These are phyloP conservation scores for Hymenoscyphus scutula DNA, from an alignment of 2,329 filamentous ascomycete genomes.

Conservation along the genomic window DNA sequence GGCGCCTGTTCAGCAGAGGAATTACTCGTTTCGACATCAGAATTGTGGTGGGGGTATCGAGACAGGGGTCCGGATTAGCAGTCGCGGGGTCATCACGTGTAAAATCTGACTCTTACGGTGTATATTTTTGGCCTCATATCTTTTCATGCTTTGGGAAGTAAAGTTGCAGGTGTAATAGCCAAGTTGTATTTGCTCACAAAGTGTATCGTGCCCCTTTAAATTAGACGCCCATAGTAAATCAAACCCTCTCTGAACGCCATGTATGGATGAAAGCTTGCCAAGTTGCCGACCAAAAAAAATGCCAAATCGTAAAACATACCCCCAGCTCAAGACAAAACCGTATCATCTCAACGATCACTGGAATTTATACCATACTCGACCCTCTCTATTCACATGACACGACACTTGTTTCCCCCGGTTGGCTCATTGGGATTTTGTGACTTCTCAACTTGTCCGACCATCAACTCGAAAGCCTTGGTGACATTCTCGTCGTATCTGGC, in stretches of 20 bases:
- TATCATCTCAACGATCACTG: not conserved
- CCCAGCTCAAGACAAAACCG: not conserved
- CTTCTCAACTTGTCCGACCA: constrained; percentile 95
- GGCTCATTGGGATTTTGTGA: constrained; percentile 86
- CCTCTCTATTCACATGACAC: constrained; percentile 66
- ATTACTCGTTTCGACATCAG: constrained; percentile 9
- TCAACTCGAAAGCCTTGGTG: constrained; percentile 83
- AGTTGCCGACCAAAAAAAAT: constrained; percentile 1
- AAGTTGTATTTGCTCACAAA: constrained; percentile 1
- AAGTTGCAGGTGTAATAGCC: not conserved
- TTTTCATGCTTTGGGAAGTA: not conserved
- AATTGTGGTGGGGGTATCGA: constrained; percentile 12
- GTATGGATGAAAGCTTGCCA: not conserved
- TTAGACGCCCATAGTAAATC: not conserved
- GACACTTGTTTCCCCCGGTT: constrained; percentile 75
- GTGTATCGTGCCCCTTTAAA: not conserved
- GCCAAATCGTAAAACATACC: constrained; percentile 1
- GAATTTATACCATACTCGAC: not conserved
- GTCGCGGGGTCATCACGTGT: constrained; percentile 8
- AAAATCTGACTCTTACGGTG: too few species aligned
- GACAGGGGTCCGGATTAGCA: constrained; percentile 10
- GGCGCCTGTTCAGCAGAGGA: constrained; percentile 1
- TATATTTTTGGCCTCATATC: too few species aligned
- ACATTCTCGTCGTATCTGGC: constrained; percentile 95
- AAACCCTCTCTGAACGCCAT: not conserved